Percentiles rank a stretch among this genome's conserved stretches.
Evolutionary conservation across 2,329 filamentous ascomycete species (phyloP).

Genomic region (Fusarium chaquense): DNA sequence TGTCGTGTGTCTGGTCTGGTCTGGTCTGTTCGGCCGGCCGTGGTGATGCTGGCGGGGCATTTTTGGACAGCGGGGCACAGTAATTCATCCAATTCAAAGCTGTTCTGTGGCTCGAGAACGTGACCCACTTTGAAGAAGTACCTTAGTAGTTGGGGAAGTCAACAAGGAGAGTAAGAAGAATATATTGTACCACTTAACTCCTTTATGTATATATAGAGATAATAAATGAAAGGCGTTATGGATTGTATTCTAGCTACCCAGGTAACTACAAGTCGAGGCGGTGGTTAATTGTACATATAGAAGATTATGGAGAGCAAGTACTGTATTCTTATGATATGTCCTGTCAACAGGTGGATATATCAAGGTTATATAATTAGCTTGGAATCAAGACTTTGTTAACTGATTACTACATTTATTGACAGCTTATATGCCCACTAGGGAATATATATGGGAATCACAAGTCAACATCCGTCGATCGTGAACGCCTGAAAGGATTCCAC

Average conservation of each 20-base stretch:
- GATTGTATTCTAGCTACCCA: no score
- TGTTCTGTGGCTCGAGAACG: constrained; percentile 25
- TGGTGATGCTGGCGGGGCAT: constrained; percentile 47
- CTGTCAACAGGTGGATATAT: neutral
- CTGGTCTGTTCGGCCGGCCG: constrained; percentile 25
- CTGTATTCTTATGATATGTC: neutral
- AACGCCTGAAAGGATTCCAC: constrained; percentile 40
- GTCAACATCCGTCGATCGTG: neutral
- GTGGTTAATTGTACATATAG: neutral
- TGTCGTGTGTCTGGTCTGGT: constrained; percentile 28
- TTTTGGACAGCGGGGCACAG: constrained; percentile 48
- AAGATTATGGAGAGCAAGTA: neutral
- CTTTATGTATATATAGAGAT: no score
- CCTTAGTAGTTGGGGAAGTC: neutral
- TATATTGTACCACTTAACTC: no score
- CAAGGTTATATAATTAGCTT: neutral
- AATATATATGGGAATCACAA: neutral
- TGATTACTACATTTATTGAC: neutral
- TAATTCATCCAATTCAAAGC: constrained; percentile 37
- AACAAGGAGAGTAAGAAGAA: neutral
- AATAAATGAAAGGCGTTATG: no score
- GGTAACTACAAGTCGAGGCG: neutral
- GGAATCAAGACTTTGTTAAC: neutral
- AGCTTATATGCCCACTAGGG: neutral
- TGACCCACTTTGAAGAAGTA: neutral